Evolutionary conservation across 2,329 filamentous ascomycete species (phyloP), one percentile per base, ranked within the genome.

Genomic region (Exophiala phaeomuriformis): DNA sequence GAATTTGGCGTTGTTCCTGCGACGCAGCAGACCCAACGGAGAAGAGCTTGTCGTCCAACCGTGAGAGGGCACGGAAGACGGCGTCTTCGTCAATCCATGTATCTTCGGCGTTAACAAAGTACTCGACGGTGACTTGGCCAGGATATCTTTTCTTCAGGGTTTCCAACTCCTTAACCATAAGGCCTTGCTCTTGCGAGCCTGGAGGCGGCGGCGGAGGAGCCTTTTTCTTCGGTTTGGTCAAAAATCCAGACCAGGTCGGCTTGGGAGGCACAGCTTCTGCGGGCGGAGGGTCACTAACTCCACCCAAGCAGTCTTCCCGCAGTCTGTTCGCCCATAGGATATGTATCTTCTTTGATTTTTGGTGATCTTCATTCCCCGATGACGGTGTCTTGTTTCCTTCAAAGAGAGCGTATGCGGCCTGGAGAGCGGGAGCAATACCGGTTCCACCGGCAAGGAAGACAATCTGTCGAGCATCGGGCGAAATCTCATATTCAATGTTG

Each of bases 381-480:
- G 19, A 19, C 19, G 19, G 19, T 19, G 19, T 19, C 69, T 3
- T 83, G 41, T 45, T 27, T 4, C 54, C 55, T 44, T 57, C 53
- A 71, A 64, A 60, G 7, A 91, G 69, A 0, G 81, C 80, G 56
- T 83, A 73, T 1, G 84, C 87, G 39, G 86, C 80, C 70, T 97
- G 91, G 68, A 97, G 71, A 5, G 90, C 93, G 0, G 91, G 88
- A 10, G 89, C 90, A 63, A 98, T 86, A 1, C 93, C 91, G 0
- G 93, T 98, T 0, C 93, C 93, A 1, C 90, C 93, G 1, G 90
- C 93, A 27, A 97, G 73, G 65, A 97, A 95, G 1, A 96, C 74
- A 2, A 96, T 76, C 55, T 79, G 74, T 47, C 72, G 68, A 29
- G 80, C 75, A 52, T 77, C 69, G 3, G 63, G 78, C 67, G 80